Percentiles rank a stretch among this genome's conserved stretches.
These are phyloP conservation scores for Cyclotella distinguenda DNA, from an alignment of 108 stramenopile species.

Conservation along the genomic window DNA sequence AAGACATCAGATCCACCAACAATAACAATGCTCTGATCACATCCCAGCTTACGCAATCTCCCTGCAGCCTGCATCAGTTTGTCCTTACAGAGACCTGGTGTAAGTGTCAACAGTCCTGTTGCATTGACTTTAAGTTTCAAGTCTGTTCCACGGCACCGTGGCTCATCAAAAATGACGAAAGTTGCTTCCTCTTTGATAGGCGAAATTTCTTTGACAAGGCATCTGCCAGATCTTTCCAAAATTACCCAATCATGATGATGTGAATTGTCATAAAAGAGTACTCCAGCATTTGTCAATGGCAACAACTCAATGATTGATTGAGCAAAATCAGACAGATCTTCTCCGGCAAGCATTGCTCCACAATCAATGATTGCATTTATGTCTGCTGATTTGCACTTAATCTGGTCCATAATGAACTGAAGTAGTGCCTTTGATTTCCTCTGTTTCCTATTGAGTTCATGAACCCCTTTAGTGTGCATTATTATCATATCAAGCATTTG, in stretches of 20 bases:
- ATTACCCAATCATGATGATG: constrained; percentile 40
- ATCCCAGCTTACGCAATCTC: constrained; percentile 48
- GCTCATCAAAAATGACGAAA: constrained; percentile 63
- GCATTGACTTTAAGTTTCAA: constrained; percentile 51
- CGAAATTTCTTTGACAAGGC: constrained; percentile 33
- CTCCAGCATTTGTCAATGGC: constrained; percentile 11
- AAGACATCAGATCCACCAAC: constrained; percentile 47
- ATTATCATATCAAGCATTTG: constrained; percentile 51
- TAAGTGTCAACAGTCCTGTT: constrained; percentile 53
- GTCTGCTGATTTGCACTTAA: background rate
- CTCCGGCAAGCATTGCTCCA: constrained; percentile 51
- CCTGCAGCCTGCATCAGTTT: constrained; percentile 68
- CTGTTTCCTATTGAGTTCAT: background rate
- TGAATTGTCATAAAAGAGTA: constrained; percentile 29
- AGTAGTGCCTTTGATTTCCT: background rate
- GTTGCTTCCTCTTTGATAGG: constrained; percentile 42
- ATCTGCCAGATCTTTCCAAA: constrained; percentile 42
- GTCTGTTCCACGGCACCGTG: constrained; percentile 60
- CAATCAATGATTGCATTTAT: constrained; percentile 50
- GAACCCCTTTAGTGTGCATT: constrained; percentile 5
- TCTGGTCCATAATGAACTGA: background rate
- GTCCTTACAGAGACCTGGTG: constrained; percentile 56
- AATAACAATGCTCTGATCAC: constrained; percentile 45
- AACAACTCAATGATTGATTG: constrained; percentile 11
- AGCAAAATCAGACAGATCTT: constrained; percentile 17